Percentiles rank a stretch among this genome's conserved stretches.
Evolutionary conservation across 345 rosid species (phyloP).

Genomic region (Erucastrum elatum): DNA sequence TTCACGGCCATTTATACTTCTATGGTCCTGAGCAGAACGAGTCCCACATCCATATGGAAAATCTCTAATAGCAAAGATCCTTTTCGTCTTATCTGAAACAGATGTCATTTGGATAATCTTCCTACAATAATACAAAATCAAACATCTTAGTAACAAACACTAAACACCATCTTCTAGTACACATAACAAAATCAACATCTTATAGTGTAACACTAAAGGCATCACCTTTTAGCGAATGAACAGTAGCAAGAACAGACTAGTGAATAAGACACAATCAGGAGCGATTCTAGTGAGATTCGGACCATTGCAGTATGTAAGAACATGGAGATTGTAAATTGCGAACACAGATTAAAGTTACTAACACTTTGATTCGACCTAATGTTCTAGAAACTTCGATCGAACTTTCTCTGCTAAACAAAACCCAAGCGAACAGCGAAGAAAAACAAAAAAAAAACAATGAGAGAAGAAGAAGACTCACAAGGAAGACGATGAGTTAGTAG

Average conservation of each 20-base stretch:
- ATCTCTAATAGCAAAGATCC: not conserved
- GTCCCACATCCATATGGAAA: not conserved
- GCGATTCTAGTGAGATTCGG: not conserved
- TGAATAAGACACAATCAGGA: not conserved
- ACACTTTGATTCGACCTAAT: not conserved
- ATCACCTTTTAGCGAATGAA: not conserved
- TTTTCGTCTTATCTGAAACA: not conserved
- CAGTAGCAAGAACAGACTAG: not conserved
- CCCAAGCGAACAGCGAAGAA: not conserved
- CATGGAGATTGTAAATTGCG: not conserved
- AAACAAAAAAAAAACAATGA: not conserved
- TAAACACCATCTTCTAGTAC: not conserved
- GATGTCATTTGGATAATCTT: not conserved
- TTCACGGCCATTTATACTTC: not conserved
- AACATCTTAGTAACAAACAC: not conserved
- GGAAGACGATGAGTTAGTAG: not conserved
- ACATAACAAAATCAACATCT: not conserved
- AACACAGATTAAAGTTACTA: not conserved
- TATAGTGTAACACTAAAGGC: not conserved
- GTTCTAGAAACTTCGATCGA: not conserved
- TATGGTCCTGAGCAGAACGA: not conserved
- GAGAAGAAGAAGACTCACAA: not conserved
- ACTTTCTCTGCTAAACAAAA: not conserved
- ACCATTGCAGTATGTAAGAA: not conserved
- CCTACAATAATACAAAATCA: slow-evolving; percentile 6